Evolutionary conservation across 2,329 filamentous ascomycete genomes (phyloP).

Genomic region (Alternaria brassicicola): DNA sequence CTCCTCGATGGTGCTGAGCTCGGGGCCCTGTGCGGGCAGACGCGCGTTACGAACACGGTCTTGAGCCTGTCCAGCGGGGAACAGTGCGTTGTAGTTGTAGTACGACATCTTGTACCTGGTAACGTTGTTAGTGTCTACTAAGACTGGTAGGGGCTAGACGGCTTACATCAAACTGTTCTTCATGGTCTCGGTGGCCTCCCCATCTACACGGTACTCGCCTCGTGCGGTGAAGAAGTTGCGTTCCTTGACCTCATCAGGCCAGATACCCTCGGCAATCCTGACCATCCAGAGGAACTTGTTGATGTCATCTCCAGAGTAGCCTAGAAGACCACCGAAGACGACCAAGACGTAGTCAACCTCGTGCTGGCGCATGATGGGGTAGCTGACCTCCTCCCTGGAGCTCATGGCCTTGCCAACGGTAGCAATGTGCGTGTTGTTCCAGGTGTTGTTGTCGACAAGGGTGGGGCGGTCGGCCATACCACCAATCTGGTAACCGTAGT

Average conservation of each 20-base stretch:
- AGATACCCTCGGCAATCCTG: slow-evolving; percentile 97
- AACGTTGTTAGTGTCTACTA: slow-evolving; percentile 30
- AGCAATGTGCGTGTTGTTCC: slow-evolving; percentile 99
- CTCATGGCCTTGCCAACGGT: slow-evolving; percentile 99
- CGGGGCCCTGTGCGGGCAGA: slow-evolving; percentile 82
- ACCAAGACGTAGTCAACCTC: slow-evolving; percentile 99
- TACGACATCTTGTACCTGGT: slow-evolving; percentile 99
- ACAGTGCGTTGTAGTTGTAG: slow-evolving; percentile 93
- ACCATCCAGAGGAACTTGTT: slow-evolving; percentile 99
- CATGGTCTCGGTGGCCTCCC: slow-evolving; percentile 94
- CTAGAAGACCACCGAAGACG: slow-evolving; percentile 92
- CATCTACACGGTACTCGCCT: slow-evolving; percentile 94
- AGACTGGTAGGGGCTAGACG: not conserved
- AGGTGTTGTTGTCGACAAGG: slow-evolving; percentile 98
- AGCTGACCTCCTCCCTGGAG: slow-evolving; percentile 95
- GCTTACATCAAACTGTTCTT: slow-evolving; percentile 98
- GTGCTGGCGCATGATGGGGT: slow-evolving; percentile 97
- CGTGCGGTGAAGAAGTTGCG: slow-evolving; percentile 92
- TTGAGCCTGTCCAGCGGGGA: slow-evolving; percentile 86
- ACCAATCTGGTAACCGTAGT: slow-evolving; percentile 99
- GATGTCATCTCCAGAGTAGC: slow-evolving; percentile 98
- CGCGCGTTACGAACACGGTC: slow-evolving; percentile 85
- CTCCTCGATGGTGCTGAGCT: slow-evolving; percentile 89
- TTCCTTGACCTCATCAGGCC: slow-evolving; percentile 99
- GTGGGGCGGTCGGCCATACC: slow-evolving; percentile 98